Conservation (phyloP, 202 grass and related monocot genomes). For the Elaeis oleifera region DNA sequence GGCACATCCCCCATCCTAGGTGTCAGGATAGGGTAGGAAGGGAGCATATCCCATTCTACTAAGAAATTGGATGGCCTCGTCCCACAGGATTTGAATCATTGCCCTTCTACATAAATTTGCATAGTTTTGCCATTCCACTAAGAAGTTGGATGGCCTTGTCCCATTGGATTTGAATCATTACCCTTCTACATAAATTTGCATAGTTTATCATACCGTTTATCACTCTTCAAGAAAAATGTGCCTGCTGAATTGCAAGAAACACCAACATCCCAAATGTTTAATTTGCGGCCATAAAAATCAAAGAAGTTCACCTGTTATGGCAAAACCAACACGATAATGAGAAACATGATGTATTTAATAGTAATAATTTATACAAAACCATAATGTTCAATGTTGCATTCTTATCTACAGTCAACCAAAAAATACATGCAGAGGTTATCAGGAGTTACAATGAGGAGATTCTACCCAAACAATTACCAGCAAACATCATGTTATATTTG, state of each 20-base stretch:
- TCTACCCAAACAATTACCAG: no score
- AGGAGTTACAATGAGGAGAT: no score
- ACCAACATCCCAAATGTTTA: conserved; percentile 76
- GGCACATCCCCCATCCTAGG: no score
- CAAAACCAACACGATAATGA: not conserved
- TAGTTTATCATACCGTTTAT: conserved; percentile 50
- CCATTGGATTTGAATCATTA: not conserved
- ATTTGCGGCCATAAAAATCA: conserved; percentile 88
- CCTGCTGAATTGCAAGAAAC: conserved; percentile 76
- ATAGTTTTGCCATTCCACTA: not conserved
- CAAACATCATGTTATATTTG: no score
- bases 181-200: not conserved
- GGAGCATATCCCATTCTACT: not conserved
- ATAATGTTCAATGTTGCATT: no score
- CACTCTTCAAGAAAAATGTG: conserved; percentile 65
- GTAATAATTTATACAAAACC: no score
- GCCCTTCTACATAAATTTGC: not conserved
- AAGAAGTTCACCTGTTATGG: conserved; percentile 72
- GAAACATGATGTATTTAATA: not conserved
- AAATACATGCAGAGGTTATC: no score
- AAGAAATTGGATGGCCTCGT: not conserved
- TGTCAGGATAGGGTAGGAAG: no score
- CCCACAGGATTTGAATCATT: not conserved
- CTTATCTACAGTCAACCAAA: no score
- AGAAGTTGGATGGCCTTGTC: not conserved